Conservation (phyloP, 345 rosid genomes). For the Salix suchowensis region DNA sequence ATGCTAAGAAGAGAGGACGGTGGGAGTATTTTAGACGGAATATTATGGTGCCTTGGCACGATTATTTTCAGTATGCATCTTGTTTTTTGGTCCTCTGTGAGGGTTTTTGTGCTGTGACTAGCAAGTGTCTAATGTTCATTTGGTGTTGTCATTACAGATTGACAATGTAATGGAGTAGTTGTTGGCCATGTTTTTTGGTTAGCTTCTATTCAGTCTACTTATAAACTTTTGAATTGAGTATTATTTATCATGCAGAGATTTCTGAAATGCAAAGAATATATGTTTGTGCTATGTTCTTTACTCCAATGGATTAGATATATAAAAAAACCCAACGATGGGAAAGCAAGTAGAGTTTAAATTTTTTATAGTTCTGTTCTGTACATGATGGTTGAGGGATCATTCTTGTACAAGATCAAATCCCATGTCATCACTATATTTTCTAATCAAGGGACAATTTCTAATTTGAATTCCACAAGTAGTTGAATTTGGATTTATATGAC, state of each 20-base stretch:
- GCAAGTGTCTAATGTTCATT: background rate
- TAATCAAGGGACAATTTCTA: background rate
- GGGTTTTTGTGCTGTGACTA: background rate
- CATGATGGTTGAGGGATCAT: background rate
- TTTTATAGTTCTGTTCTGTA: background rate
- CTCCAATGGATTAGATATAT: background rate
- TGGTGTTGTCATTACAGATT: background rate
- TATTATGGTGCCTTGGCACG: too few relatives aligned
- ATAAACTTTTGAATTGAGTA: background rate
- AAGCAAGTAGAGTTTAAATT: background rate
- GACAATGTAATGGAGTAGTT: background rate
- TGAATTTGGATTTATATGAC: too few relatives aligned
- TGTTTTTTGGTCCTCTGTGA: background rate
- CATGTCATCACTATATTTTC: background rate
- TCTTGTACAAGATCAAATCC: background rate
- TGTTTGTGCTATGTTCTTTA: background rate
- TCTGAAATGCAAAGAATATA: background rate
- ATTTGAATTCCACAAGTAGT: too few relatives aligned
- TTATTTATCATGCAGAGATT: background rate
- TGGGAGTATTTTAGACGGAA: too few relatives aligned
- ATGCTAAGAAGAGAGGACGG: too few relatives aligned
- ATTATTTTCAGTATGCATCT: too few relatives aligned
- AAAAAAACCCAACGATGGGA: background rate
- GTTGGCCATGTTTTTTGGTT: background rate
- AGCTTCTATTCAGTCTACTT: background rate